Evolutionary conservation across 2,329 filamentous ascomycete species (phyloP), one percentile per base, ranked within the genome.

Genomic region (Chaetomium olivaceum): DNA sequence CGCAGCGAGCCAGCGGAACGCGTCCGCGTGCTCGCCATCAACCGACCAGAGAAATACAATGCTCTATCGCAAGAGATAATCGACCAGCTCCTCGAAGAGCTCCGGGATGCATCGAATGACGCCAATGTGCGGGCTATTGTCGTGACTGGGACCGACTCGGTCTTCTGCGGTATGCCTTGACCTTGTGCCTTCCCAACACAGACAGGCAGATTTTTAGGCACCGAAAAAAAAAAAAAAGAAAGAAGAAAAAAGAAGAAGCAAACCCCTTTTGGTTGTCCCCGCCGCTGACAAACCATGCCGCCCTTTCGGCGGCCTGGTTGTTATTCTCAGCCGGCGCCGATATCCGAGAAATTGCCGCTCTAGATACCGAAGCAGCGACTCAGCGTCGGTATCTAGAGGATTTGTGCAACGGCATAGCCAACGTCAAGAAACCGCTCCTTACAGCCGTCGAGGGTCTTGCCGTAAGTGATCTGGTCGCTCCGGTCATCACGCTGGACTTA

Each of bases 11-110:
- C 46, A 21, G 19, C 7, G n/a, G 46, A n/a, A 8, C 46, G 23
- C n/a, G 57, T 59, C n/a, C 39, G 39, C 2, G 57, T 59, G 25
- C 57, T 59, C 16, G 43, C 57, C 57, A 21, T 59, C 21, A 50
- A 59, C 57, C 43, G 57, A 21, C 57, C 39, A 2, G 16, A 31
- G 19, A 59, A 59, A 25, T 43, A 43, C 16, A 59, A 59, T 50
- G 57, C 57, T 23, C 57, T 59, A 2, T 59, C 57, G n/a, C 57
- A 59, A 46, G 11, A 48, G 5, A 8, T 50, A 25, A 59, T 59
- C 27, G 27, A 59, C 27, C 8, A 16, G 16, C 31, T 59, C 46
- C 57, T 59, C 19, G n/a, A 50, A 25, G 57, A 50, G 29, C 57
- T 59, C 9, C 31, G 8, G 8, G 46, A 21, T 11, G 57, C 46